Evolutionary conservation across 768 basidiomycete species (phyloP), one percentile per base, ranked within the genome.

Genomic region (Neoboletus brunneissimus): DNA sequence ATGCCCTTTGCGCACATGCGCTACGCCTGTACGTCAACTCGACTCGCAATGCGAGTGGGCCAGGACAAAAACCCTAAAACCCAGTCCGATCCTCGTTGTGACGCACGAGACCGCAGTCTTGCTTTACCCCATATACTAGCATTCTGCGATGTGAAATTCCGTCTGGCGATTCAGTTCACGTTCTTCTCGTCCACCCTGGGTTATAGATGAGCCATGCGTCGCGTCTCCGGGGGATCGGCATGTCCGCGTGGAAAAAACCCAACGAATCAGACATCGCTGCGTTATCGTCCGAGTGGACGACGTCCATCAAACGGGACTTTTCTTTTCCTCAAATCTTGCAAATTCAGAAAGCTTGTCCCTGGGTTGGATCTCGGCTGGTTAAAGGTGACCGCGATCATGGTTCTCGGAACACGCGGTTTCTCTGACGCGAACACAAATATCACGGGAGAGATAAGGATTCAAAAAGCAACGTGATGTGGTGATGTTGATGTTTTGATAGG

Each of bases 91-190:
- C 12, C 25, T n/a, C n/a, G 45, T 41, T 29, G 12, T 27, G n/a
- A 20, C 41, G n/a, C n/a, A 20, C 2, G 11, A 29, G 11, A 10
- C 16, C 15, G 20, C 12, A 8, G 7, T 38, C n/a, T 54, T n/a
- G 38, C 18, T 25, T 31, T 13, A 13, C 31, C 32, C 32, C 25
- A 22, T 37, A 38, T 13, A 9, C 16, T 23, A 59, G n/a, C 20
- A n/a, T 60, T 60, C 10, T 11, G n/a, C 5, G 16, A 56, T 56
- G 16, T 35, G 53, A 56, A 55, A 48, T 61, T 51, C 23, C 6
- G 5, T 23, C 15, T 20, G 31, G 18, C 32, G 45, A 48, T 57
- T 25, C 10, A 9, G 13, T 27, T 4, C 35, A 34, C n/a, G 31
- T 31, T 56, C 42, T 15, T 45, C 13, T 10, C 13, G 16, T 40